Evolutionary conservation across 1,139 yeast species (phyloP), one percentile per base, ranked within the genome.

Genomic region (Saccharomyces hybrid): DNA sequence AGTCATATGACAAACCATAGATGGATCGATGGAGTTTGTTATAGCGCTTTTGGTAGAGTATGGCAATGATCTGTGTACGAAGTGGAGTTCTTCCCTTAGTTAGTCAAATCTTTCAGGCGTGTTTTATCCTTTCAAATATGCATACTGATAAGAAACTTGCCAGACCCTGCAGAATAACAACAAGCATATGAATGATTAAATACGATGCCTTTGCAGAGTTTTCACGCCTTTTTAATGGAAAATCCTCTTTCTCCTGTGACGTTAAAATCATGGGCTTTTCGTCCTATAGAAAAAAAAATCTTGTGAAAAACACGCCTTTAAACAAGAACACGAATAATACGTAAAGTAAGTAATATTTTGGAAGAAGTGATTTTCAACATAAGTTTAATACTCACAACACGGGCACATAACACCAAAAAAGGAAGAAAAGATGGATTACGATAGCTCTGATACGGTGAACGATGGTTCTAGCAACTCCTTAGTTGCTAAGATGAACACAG

Each of bases 1-100:
- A 47, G 50, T 69, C 73, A 52, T 63, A 65, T 1, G 73, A 70
- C 3, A 67, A 54, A 0, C 72, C 72, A 55, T 67, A 68, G 1
- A 70, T 54, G 2, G 73, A 67, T 41, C 60, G 60, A 52, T 66
- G 70, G 25, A 62, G 52, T 48, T 60, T 58, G 48, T 66, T 66
- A 52, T 65, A 66, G 29, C 62, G 56, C 47, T 56, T 55, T 51
- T 67, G 71, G 44, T 61, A 62, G 4, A 57, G 54, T 4, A 60
- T 52, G 1, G 69, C 68, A 26, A 62, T 61, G 46, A 51, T 48
- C 31, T 13, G 25, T 32, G 38, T 48, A 32, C 11, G 23, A 23
- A 28, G n/a, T 2, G n/a, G 31, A 16, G 46, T 5, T 14, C 2
- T 5, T 16, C 29, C 16, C 34, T 48, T 25, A 52, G 54, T 52